A percentile compares a stretch with the other conserved stretches of the same genome.
These are phyloP conservation scores for Gillenia trifoliata DNA, from an alignment of 306 rosid species.

Conservation along the genomic window DNA sequence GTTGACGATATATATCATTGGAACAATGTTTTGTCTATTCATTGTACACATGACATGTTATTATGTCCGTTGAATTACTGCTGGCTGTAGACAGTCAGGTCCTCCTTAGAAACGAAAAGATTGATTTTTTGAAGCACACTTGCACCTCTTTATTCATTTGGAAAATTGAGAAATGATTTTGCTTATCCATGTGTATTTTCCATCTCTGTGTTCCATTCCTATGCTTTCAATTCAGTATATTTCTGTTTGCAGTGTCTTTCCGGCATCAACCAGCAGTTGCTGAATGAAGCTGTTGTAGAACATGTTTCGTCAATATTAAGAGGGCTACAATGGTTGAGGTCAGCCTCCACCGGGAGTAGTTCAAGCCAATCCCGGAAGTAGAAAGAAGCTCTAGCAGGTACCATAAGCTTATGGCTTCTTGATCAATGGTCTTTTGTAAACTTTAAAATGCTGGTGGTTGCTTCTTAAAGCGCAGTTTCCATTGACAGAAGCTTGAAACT, in stretches of 20 bases:
- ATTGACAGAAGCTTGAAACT: neutral
- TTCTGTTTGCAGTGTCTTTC: neutral
- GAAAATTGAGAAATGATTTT: neutral
- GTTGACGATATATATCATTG: neutral
- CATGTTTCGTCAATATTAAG: neutral
- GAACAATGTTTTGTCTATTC: neutral
- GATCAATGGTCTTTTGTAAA: neutral
- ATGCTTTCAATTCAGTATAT: neutral
- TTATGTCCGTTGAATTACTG: neutral
- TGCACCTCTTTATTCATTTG: neutral
- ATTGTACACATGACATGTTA: neutral
- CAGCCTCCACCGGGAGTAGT: neutral
- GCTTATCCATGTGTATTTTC: neutral
- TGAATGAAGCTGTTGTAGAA: neutral
- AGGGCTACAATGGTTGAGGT: neutral
- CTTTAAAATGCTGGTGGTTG: neutral
- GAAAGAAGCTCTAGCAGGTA: neutral
- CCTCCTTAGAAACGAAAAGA: neutral
- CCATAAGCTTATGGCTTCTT: neutral
- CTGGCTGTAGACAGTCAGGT: neutral
- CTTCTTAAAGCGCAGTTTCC: neutral
- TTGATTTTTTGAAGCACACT: neutral
- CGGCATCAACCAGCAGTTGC: neutral
- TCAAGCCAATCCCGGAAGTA: neutral
- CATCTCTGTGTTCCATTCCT: neutral